Percentiles rank a stretch among this genome's conserved stretches.
Evolutionary conservation across 441 rosid genomes (phyloP).

Genomic region (Gossypium schwendimanii): DNA sequence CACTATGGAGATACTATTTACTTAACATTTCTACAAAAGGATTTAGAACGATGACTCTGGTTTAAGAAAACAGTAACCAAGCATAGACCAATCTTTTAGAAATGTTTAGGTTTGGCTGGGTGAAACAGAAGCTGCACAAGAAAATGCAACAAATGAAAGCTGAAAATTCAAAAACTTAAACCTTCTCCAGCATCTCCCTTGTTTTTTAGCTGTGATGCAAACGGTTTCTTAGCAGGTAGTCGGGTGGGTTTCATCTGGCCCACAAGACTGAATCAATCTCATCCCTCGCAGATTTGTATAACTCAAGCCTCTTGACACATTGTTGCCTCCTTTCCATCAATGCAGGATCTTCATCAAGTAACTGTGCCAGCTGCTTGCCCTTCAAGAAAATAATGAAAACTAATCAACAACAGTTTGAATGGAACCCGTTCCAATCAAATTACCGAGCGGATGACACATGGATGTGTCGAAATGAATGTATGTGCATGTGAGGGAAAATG

Average conservation of each 20-base stretch:
- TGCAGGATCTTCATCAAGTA: constrained; percentile 56
- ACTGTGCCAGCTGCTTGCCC: constrained; percentile 44
- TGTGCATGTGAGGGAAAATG: not conserved
- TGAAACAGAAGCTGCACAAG: constrained; percentile 11
- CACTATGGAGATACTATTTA: not conserved
- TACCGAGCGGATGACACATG: not conserved
- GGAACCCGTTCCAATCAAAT: not conserved
- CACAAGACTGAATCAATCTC: constrained; percentile 60
- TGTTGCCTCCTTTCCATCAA: constrained; percentile 56
- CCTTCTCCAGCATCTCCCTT: not conserved
- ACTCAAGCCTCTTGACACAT: constrained; percentile 49
- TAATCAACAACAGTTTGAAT: not conserved
- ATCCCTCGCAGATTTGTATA: constrained; percentile 53
- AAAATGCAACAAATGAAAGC: constrained; percentile 7
- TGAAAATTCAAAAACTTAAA: not conserved
- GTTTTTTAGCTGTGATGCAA: not conserved
- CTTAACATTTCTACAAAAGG: not conserved
- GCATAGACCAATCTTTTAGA: not conserved
- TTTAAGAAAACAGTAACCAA: constrained; percentile 2
- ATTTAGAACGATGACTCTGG: not conserved
- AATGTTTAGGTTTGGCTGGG: not conserved
- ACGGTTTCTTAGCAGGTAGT: not conserved
- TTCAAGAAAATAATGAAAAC: constrained; percentile 14
- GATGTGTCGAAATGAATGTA: not conserved
- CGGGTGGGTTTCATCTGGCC: constrained; percentile 25